These are phyloP conservation scores for Saturnispora mendoncae DNA, from an alignment of 805 yeast genomes.

Conservation along the genomic window DNA sequence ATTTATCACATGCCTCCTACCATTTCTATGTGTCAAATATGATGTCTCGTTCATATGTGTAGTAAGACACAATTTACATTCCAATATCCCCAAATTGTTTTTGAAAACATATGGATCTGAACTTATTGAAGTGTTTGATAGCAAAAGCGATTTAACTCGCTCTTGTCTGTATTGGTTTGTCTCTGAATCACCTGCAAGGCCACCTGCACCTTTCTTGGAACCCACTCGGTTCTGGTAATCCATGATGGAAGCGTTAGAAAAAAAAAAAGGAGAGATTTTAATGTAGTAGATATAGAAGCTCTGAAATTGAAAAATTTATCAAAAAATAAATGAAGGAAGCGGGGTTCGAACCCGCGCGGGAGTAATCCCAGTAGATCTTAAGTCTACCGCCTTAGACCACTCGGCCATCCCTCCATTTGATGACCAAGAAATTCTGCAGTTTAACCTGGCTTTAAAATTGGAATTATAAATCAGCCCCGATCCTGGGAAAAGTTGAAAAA, in stretches of 20 bases:
- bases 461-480: no score
- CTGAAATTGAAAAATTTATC: no score
- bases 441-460: no score
- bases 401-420: slow-evolving; percentile 19
- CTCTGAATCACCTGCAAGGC: slow-evolving; percentile 68
- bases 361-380: slow-evolving; percentile 19
- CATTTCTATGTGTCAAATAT: slow-evolving; percentile 76
- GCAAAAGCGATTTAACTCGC: slow-evolving; percentile 55
- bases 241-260: slow-evolving; percentile 35
- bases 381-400: slow-evolving; percentile 21
- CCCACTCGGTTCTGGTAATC: slow-evolving; percentile 87
- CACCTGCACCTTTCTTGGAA: slow-evolving; percentile 86
- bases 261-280: not conserved
- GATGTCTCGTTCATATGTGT: slow-evolving; percentile 73
- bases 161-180: slow-evolving; percentile 60
- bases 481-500: no score
- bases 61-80: slow-evolving; percentile 79
- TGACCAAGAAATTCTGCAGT: not conserved
- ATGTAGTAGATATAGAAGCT: no score
- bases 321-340: slow-evolving; percentile 17
- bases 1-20: slow-evolving; percentile 71
- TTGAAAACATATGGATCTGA: slow-evolving; percentile 78
- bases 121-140: slow-evolving; percentile 41
- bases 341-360: slow-evolving; percentile 23
- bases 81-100: slow-evolving; percentile 76